Percentiles rank a stretch among this genome's conserved stretches.
Evolutionary conservation across 1,284 basidiomycete species (phyloP).

Genomic region (Sanguinoderma infundibulare): DNA sequence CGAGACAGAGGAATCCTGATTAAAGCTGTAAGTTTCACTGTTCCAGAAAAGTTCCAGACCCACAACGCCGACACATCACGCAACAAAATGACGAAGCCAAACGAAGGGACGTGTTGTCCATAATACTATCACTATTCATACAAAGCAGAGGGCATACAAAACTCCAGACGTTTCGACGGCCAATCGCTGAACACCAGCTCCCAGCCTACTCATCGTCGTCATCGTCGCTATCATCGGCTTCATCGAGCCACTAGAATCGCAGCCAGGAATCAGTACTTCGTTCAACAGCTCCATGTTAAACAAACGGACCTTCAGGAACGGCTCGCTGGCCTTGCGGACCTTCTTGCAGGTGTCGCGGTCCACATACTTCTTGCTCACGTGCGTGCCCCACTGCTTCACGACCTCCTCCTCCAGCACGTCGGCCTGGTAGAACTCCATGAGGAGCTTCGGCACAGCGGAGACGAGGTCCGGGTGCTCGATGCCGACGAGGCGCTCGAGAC

Average conservation of each 20-base stretch:
- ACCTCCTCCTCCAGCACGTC: conserved; percentile 95
- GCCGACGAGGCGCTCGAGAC: conserved; percentile 85
- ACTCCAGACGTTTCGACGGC: background rate
- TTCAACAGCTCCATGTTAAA: background rate
- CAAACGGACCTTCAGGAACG: conserved; percentile 78
- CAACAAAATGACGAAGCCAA: background rate
- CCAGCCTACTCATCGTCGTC: conserved; percentile 25
- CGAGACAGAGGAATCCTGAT: too few species aligned
- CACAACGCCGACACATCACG: background rate
- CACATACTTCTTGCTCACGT: conserved; percentile 98
- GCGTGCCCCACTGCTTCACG: conserved; percentile 92
- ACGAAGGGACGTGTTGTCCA: background rate
- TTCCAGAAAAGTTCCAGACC: background rate
- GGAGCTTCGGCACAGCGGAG: conserved; percentile 82
- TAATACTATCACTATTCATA: background rate
- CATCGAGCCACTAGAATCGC: conserved; percentile 51
- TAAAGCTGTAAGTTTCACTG: too few species aligned
- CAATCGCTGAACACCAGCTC: background rate
- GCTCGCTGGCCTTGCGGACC: conserved; percentile 93
- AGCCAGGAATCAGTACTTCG: conserved; percentile 1
- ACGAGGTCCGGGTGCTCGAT: conserved; percentile 70
- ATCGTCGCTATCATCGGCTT: conserved; percentile 50
- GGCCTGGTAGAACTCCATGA: conserved; percentile 94
- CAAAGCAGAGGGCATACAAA: background rate
- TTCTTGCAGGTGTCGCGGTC: conserved; percentile 96